A percentile compares a stretch with the other conserved stretches of the same genome.
Evolutionary conservation across 441 rosid genomes (phyloP).

Genomic region (Euphorbia celastroides): DNA sequence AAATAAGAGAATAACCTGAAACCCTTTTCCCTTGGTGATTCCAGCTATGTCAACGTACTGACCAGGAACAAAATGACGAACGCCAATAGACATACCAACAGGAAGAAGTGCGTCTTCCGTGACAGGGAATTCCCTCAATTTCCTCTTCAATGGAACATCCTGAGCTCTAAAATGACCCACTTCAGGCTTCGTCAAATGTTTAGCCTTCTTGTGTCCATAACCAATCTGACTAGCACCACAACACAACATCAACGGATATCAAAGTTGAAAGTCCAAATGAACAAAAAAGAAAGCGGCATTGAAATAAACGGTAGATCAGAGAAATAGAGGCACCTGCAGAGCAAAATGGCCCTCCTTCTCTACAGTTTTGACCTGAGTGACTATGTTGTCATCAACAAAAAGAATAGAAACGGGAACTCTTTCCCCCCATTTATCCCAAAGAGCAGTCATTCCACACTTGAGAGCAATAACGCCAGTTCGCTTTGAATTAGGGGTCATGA

Average conservation of each 20-base stretch:
- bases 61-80: conserved; percentile 92
- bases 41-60: conserved; percentile 83
- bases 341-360: conserved; percentile 87
- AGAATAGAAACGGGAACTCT: conserved; percentile 79
- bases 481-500: conserved; percentile 58
- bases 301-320: neutral
- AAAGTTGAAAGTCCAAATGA: neutral
- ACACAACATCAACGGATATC: neutral
- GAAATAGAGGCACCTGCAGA: conserved; percentile 49
- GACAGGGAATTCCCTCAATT: conserved; percentile 86
- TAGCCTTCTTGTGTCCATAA: conserved; percentile 89
- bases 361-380: conserved; percentile 84
- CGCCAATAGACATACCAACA: conserved; percentile 70
- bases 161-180: conserved; percentile 98
- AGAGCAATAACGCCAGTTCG: conserved; percentile 89
- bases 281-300: neutral
- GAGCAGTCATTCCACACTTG: conserved; percentile 88
- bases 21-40: conserved; percentile 91
- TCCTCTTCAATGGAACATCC: conserved; percentile 86
- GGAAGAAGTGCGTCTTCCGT: conserved; percentile 92
- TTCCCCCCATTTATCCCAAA: conserved; percentile 97
- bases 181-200: conserved; percentile 89
- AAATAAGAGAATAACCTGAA: conserved; percentile 47
- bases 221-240: conserved; percentile 76
- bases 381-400: conserved; percentile 94